Evolutionary conservation across 805 yeast species (phyloP), one percentile per base, ranked within the genome.

Genomic region (Ogataea ganodermae): DNA sequence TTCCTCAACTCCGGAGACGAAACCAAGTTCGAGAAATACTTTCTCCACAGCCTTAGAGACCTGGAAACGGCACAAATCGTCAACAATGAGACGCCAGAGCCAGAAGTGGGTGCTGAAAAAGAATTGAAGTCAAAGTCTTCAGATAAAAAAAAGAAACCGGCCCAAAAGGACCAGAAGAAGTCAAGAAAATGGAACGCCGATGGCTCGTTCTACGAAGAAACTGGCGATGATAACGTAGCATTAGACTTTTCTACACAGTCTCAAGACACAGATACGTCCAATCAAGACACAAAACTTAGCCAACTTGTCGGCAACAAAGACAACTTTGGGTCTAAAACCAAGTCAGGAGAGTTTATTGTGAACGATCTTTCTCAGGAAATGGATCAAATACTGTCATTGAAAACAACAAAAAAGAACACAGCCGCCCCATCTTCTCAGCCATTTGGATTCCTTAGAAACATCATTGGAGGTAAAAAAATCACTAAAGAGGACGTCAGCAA

Each of bases 401-500:
- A 56, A 9, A 17, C 57, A 12, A 40, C 48, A 17, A 42, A 59
- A 61, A 43, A 46, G 18, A 61, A 65, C 28, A 50, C 60, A 17
- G 43, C 47, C 6, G 54, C 61, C 5, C 36, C 61, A 21, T 44
- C 62, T 1, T n/a, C 59, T 1, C 74, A 73, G 33, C 76, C 83
- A 10, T 79, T 84, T 58, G 78, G 81, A 1, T 84, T 84, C 56
- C 66, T 86, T 41, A 74, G 78, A 50, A 79, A 78, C 56, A 63
- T 79, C 42, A 72, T 86, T 41, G 92, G 94, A 45, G 89, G 89
- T 44, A 83, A 83, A 60, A 81, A 79, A 6, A 75, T 86, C 33
- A 74, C 81, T 2, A 75, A 77, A 26, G 76, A 75, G 12, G 90
- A 90, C 60, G 72, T 92, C 47, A 76, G 76, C 31, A 80, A 82